Evolutionary conservation across 2,329 filamentous ascomycete species (phyloP), one percentile per base, ranked within the genome.

Genomic region (Trichoderma cornu-damae): DNA sequence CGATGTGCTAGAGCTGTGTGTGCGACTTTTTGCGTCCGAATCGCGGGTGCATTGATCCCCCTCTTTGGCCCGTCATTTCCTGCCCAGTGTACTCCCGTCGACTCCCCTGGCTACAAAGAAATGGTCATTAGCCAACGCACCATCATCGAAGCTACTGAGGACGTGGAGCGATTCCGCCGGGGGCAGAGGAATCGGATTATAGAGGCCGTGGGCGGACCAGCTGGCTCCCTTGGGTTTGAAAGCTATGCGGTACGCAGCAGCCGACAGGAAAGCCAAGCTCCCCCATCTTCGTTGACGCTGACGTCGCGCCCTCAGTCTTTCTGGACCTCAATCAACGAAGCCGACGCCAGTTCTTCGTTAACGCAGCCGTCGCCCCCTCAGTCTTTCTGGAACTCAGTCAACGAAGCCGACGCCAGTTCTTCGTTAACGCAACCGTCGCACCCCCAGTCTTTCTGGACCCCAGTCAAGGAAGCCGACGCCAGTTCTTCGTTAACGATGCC

Each of bases 21-120:
- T 66, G 83, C 89, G 3, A 96, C 89, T 1, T 97, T 97, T 70
- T 97, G 93, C 74, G 85, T 86, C 69, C 76, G 82, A 34, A 95
- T 99, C 61, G 86, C 93, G 12, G 86, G 86, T 58, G 92, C 89
- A 0, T 75, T 99, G 55, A 94, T 94, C 7, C 94, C 94, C 4
- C 79, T 99, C 59, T 99, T 99, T 69, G 94, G 94, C 0, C 81
- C 85, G 11, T 80, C 84, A 38, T 99, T 99, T 69, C 86, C 90
- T 2, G 77, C 78, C 3, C 73, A 84, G 44, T 99, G 94, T 69
- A 74, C 87, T 12, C 78, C 73, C 1, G 84, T 85, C 1, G 77
- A 81, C n/a, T 77, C 85, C 34, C 74, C 81, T n/a, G 78, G 79
- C 12, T 90, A 84, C 68, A 81, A 79, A 9, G 79, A 79, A 46